Evolutionary conservation across 768 basidiomycete species (phyloP).

Genomic region (Postia placenta): DNA sequence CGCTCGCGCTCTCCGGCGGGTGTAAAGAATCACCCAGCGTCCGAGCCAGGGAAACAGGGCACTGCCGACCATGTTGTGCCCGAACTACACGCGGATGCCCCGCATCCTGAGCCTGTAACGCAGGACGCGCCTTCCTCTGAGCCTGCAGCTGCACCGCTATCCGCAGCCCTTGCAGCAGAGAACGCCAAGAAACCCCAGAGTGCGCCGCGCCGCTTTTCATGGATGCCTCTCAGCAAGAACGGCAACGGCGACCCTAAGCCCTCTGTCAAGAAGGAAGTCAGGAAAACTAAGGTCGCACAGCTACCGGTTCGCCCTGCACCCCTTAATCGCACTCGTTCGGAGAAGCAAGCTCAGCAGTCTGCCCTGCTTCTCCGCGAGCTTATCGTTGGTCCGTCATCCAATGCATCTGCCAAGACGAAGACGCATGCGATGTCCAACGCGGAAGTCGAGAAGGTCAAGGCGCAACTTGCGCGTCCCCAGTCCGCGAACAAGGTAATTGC

Average conservation of each 20-base stretch:
- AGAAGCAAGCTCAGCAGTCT: conserved; percentile 57
- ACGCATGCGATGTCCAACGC: conserved; percentile 19
- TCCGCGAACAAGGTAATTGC: conserved; percentile 65
- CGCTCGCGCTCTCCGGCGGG: conserved; percentile 1
- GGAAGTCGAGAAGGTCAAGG: conserved; percentile 59
- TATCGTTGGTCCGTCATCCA: conserved; percentile 52
- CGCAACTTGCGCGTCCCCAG: conserved; percentile 60
- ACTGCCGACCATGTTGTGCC: background rate
- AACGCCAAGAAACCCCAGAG: background rate
- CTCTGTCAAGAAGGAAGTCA: background rate
- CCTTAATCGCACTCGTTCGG: conserved; percentile 29
- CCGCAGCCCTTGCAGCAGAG: background rate
- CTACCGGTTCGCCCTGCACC: conserved; percentile 6
- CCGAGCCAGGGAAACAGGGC: background rate
- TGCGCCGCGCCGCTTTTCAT: background rate
- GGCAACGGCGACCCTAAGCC: conserved; percentile 2
- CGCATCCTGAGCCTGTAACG: background rate
- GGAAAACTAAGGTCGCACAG: conserved; percentile 7
- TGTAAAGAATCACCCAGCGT: background rate
- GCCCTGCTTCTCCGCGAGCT: conserved; percentile 60
- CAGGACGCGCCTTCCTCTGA: background rate
- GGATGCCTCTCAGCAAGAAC: conserved; percentile 1
- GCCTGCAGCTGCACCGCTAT: background rate
- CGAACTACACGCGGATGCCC: background rate
- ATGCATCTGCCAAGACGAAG: conserved; percentile 29